These are phyloP conservation scores for Mallotus repandus DNA, from an alignment of 441 rosid genomes.

Conservation along the genomic window DNA sequence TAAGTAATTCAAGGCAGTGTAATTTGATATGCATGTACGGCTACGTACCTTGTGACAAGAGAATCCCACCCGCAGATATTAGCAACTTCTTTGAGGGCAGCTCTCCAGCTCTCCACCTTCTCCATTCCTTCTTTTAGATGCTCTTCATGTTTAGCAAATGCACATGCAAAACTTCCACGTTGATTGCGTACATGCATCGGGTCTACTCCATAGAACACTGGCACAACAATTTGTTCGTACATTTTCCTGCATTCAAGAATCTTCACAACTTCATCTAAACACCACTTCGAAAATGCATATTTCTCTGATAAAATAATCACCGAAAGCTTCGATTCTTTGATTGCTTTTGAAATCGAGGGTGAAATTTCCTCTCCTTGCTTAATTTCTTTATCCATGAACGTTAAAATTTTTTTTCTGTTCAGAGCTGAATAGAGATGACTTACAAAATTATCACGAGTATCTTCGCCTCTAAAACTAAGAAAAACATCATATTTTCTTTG, in stretches of 20 bases:
- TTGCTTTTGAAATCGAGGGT: not conserved
- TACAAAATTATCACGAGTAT: not conserved
- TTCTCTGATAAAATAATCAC: slow-evolving; percentile 8
- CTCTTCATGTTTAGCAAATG: slow-evolving; percentile 10
- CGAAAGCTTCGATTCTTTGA: slow-evolving; percentile 6
- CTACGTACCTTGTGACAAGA: too few relatives aligned
- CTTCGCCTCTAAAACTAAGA: too few relatives aligned
- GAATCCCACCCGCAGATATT: too few relatives aligned
- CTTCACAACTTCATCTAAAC: too few relatives aligned
- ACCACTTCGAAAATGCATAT: not conserved
- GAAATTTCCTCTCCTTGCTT: not conserved
- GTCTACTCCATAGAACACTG: slow-evolving; percentile 8
- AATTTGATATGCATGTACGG: too few relatives aligned
- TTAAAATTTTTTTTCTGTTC: not conserved
- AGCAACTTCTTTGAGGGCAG: not conserved
- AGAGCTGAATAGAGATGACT: not conserved
- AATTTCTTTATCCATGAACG: slow-evolving; percentile 1
- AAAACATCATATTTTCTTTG: too few relatives aligned
- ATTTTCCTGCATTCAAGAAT: not conserved
- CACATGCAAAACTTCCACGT: not conserved
- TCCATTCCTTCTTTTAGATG: too few relatives aligned
- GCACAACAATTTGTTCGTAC: not conserved
- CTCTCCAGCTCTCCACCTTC: slow-evolving; percentile 1
- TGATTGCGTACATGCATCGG: not conserved
- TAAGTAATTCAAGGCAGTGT: too few relatives aligned